phyloP scores from a whole-genome alignment of 768 basidiomycete genomes.

The Galerina sulciceps region DNA sequence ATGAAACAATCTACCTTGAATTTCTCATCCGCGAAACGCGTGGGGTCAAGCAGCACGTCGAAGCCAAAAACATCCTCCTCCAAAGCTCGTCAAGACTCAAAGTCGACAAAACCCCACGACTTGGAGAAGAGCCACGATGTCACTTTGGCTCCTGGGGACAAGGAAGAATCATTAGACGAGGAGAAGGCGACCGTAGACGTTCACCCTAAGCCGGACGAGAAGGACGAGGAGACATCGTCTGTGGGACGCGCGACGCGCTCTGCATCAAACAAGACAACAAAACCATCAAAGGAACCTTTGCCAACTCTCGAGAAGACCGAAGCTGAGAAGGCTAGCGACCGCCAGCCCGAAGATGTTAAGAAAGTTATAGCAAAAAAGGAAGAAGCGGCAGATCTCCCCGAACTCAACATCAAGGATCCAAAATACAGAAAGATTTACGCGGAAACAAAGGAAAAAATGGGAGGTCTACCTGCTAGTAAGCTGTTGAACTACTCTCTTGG shows the following conservation, averaged over 20 bases:
- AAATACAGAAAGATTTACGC: conserved; percentile 56
- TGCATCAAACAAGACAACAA: background rate
- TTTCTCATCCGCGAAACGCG: conserved; percentile 52
- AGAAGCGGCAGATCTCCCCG: conserved; percentile 28
- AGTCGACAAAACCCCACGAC: background rate
- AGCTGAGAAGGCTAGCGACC: background rate
- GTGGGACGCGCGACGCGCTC: conserved; percentile 1
- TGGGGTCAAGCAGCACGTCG: conserved; percentile 31
- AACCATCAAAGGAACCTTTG: background rate
- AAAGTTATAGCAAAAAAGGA: conserved; percentile 19
- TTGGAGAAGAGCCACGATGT: background rate
- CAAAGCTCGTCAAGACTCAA: background rate
- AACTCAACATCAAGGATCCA: conserved; percentile 51
- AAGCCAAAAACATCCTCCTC: conserved; percentile 16
- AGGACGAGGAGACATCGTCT: background rate
- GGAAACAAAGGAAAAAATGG: conserved; percentile 57
- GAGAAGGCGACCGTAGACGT: background rate
- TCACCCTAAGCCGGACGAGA: background rate
- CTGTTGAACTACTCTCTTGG: conserved; percentile 9
- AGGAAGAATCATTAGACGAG: background rate
- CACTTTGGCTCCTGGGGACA: background rate
- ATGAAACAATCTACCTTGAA: conserved; percentile 50
- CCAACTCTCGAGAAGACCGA: background rate
- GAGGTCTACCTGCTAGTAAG: conserved; percentile 63
- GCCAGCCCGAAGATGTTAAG: conserved; percentile 18